phyloP scores from a whole-genome alignment of 2,329 filamentous ascomycete genomes.

The Fusarium decemcellulare region DNA sequence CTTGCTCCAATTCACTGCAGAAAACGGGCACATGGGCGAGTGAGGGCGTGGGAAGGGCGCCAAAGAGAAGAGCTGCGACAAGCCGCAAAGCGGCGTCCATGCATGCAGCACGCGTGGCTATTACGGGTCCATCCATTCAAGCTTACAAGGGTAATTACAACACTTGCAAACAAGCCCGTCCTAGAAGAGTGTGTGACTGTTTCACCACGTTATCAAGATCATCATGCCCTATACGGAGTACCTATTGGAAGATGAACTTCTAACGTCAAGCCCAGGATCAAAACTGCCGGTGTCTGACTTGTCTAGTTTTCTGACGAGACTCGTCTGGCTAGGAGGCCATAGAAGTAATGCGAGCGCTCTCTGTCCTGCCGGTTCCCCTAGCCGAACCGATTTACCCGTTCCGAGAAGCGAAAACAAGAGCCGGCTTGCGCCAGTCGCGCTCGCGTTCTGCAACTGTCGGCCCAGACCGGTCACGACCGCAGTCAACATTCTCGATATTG shows the following conservation, averaged over 20 bases:
- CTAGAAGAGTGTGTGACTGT: slow-evolving; percentile 15
- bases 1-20: slow-evolving; percentile 19
- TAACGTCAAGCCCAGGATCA: slow-evolving; percentile 6
- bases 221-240: background rate
- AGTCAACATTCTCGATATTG: slow-evolving; percentile 22
- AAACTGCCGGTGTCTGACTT: background rate
- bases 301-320: background rate
- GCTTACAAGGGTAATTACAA: slow-evolving; percentile 33
- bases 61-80: slow-evolving; percentile 29
- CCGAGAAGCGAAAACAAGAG: slow-evolving; percentile 12
- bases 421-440: slow-evolving; percentile 32
- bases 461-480: slow-evolving; percentile 40
- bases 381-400: slow-evolving; percentile 18
- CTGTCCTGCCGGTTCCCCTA: slow-evolving; percentile 7
- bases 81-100: slow-evolving; percentile 36
- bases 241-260: slow-evolving; percentile 26
- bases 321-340: slow-evolving; percentile 3
- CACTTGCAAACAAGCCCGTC: slow-evolving; percentile 31
- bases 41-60: slow-evolving; percentile 34
- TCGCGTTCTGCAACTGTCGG: slow-evolving; percentile 41
- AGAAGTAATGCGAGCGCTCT: background rate
- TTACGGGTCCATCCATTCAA: slow-evolving; percentile 36
- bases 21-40: slow-evolving; percentile 29
- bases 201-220: slow-evolving; percentile 36
- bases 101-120: slow-evolving; percentile 41